These are phyloP conservation scores for Sclerotinia nivalis DNA, from an alignment of 2,329 filamentous ascomycete species.

Conservation along the genomic window DNA sequence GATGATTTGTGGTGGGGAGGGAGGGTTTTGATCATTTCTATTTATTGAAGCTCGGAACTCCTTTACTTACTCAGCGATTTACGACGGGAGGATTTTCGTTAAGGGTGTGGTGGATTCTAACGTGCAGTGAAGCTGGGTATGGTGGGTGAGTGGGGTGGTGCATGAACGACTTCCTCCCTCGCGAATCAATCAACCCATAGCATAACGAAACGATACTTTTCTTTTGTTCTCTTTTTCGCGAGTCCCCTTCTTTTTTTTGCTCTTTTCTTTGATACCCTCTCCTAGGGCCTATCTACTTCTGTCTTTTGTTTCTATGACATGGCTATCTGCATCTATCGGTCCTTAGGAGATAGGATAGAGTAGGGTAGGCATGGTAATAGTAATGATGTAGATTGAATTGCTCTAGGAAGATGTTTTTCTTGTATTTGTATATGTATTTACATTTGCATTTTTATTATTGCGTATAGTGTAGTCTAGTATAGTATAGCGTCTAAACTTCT, in stretches of 20 bases:
- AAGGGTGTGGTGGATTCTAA: neutral
- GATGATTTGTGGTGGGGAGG: neutral
- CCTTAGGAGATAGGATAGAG: neutral
- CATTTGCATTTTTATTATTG: neutral
- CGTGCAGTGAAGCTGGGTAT: neutral
- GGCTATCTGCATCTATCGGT: neutral
- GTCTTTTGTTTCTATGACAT: neutral
- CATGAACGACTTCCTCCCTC: neutral
- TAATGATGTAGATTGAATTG: neutral
- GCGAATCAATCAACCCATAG: neutral
- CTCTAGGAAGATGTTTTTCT: neutral
- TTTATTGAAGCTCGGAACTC: too few species aligned
- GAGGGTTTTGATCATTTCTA: neutral
- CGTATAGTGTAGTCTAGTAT: neutral
- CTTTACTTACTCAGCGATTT: neutral
- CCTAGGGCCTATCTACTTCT: neutral
- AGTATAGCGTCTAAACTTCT: neutral
- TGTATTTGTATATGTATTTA: neutral
- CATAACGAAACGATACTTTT: neutral
- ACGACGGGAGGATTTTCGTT: neutral
- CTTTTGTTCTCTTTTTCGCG: neutral
- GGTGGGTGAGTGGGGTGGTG: neutral
- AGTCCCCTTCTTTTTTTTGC: neutral
- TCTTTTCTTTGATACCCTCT: conserved; percentile 1
- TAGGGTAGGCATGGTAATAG: too few species aligned